phyloP scores from a whole-genome alignment of 2,329 filamentous ascomycete genomes.

The Thelonectria discophora region DNA sequence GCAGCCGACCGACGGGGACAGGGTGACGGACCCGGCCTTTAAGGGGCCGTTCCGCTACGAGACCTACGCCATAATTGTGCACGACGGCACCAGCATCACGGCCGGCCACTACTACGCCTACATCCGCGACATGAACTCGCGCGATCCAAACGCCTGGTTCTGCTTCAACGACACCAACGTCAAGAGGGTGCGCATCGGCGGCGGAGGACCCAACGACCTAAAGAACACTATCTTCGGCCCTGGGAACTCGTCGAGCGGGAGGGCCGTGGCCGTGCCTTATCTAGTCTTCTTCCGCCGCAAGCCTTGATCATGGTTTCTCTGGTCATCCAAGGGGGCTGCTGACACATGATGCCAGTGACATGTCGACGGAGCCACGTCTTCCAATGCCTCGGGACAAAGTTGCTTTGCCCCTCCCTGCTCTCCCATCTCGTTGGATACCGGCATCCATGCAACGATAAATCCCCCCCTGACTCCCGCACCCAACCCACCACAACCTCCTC shows the following conservation, averaged over 20 bases:
- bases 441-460: neutral
- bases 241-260: neutral
- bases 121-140: slow-evolving; percentile 64
- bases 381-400: slow-evolving; percentile 8
- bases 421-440: slow-evolving; percentile 6
- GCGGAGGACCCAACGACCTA: slow-evolving; percentile 46
- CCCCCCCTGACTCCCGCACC: neutral
- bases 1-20: slow-evolving; percentile 40
- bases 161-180: slow-evolving; percentile 58
- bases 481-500: neutral
- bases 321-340: neutral
- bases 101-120: slow-evolving; percentile 84
- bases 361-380: slow-evolving; percentile 7
- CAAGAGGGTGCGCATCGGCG: slow-evolving; percentile 53
- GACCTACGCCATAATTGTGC: slow-evolving; percentile 84
- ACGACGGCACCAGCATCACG: slow-evolving; percentile 72
- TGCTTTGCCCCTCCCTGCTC: neutral
- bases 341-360: neutral
- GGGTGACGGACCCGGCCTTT: slow-evolving; percentile 52
- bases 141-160: slow-evolving; percentile 57
- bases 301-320: slow-evolving; percentile 31
- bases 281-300: slow-evolving; percentile 58
- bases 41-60: slow-evolving; percentile 76
- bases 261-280: slow-evolving; percentile 54
- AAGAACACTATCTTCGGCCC: slow-evolving; percentile 51